These are phyloP conservation scores for Stachybotrys chartarum DNA, from an alignment of 2,329 filamentous ascomycete genomes.

Conservation along the genomic window DNA sequence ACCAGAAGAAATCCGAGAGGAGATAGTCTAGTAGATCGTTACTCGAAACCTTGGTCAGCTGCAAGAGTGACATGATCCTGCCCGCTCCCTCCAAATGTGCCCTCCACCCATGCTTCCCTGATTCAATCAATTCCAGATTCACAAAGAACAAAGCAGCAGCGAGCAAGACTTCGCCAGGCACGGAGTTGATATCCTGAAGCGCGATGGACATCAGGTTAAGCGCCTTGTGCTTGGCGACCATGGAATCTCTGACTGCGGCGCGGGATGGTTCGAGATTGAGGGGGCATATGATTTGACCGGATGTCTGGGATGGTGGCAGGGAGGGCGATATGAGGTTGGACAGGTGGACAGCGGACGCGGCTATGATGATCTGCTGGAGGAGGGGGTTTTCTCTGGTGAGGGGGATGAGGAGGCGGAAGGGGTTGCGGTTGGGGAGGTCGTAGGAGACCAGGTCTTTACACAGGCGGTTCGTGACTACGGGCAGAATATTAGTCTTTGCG, in stretches of 20 bases:
- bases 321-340: constrained; percentile 31
- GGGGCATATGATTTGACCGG: neutral
- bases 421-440: constrained; percentile 36
- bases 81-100: constrained; percentile 39
- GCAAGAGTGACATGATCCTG: constrained; percentile 33
- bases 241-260: constrained; percentile 31
- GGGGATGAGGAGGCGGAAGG: constrained; percentile 37
- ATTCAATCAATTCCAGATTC: constrained; percentile 43
- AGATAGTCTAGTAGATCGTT: constrained; percentile 34
- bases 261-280: constrained; percentile 12
- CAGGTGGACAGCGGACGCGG: constrained; percentile 41
- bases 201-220: constrained; percentile 32
- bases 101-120: constrained; percentile 39
- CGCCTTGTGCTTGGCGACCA: constrained; percentile 38
- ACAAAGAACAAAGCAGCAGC: constrained; percentile 42
- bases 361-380: constrained; percentile 39
- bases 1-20: constrained; percentile 41
- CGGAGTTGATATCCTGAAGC: constrained; percentile 27
- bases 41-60: constrained; percentile 22
- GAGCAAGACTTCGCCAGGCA: constrained; percentile 32
- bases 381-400: constrained; percentile 32
- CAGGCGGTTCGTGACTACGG: constrained; percentile 37
- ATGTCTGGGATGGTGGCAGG: constrained; percentile 10
- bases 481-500: constrained; percentile 3
- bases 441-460: constrained; percentile 45